Evolutionary conservation across 768 basidiomycete genomes (phyloP).

Genomic region (Gloeophyllum trabeum): DNA sequence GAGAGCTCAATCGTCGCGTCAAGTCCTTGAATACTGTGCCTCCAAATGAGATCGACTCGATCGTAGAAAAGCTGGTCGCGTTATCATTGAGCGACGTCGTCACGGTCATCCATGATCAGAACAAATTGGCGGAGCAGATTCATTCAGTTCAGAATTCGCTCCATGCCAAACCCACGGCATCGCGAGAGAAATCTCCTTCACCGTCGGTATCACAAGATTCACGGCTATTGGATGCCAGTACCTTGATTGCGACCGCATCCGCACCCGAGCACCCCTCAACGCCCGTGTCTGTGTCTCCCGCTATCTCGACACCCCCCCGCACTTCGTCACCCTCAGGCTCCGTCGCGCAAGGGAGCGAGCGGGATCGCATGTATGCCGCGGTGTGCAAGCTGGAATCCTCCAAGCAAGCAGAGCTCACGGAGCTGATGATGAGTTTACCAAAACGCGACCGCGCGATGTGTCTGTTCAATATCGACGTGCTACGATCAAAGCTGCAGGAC

Average conservation of each 20-base stretch:
- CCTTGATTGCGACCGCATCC: conserved; percentile 64
- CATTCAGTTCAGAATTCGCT: conserved; percentile 18
- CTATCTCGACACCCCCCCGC: conserved; percentile 71
- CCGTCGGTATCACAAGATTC: conserved; percentile 62
- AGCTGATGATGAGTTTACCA: conserved; percentile 74
- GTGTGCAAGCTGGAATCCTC: conserved; percentile 52
- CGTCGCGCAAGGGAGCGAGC: conserved; percentile 51
- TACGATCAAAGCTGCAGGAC: conserved; percentile 68
- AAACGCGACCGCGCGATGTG: conserved; percentile 89
- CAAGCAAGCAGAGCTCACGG: conserved; percentile 55
- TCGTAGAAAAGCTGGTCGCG: conserved; percentile 64
- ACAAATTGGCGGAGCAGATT: conserved; percentile 57
- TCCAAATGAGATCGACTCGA: conserved; percentile 40
- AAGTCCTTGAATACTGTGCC: conserved; percentile 44
- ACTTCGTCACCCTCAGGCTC: conserved; percentile 69
- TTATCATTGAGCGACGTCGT: conserved; percentile 71
- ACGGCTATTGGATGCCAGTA: conserved; percentile 49
- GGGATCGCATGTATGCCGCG: conserved; percentile 61
- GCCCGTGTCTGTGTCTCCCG: conserved; percentile 66
- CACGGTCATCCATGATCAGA: conserved; percentile 60
- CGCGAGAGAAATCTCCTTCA: conserved; percentile 37
- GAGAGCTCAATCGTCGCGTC: conserved; percentile 70
- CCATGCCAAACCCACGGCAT: conserved; percentile 15
- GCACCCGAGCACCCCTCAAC: conserved; percentile 89
- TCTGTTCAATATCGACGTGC: conserved; percentile 76